A percentile compares a stretch with the other conserved stretches of the same genome.
Conservation (phyloP, 805 yeast genomes). For the Wickerhamomyces subpelliculosus region DNA sequence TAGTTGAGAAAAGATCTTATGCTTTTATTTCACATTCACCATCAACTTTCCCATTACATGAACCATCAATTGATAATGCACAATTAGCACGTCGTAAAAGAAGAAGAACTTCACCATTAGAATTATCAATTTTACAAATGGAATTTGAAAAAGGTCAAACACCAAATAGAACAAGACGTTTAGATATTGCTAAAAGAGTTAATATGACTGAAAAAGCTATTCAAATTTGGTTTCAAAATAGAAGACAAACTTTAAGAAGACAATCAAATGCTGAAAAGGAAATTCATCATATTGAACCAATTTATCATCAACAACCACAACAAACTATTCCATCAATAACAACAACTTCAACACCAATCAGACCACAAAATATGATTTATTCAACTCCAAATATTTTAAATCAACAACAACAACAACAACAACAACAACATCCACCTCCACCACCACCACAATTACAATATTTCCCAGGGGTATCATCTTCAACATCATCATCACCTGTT, state of each 20-base stretch:
- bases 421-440: background rate
- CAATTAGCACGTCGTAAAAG: slow-evolving; percentile 90
- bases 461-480: background rate
- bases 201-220: slow-evolving; percentile 97
- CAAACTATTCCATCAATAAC: background rate
- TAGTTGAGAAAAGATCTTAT: slow-evolving; percentile 35
- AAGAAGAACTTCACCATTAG: slow-evolving; percentile 89
- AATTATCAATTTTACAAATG: slow-evolving; percentile 69
- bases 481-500: background rate
- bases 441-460: background rate
- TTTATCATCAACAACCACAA: slow-evolving; percentile 5
- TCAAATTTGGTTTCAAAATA: slow-evolving; percentile 98
- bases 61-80: slow-evolving; percentile 84
- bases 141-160: slow-evolving; percentile 75
- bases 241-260: slow-evolving; percentile 74
- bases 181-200: slow-evolving; percentile 71
- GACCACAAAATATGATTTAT: slow-evolving; percentile 2
- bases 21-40: slow-evolving; percentile 95
- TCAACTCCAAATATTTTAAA: background rate
- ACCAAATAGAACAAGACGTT: slow-evolving; percentile 72
- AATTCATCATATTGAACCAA: slow-evolving; percentile 22
- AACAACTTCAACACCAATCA: slow-evolving; percentile 5
- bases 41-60: slow-evolving; percentile 75
- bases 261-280: slow-evolving; percentile 26
- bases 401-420: background rate